Percentiles rank a stretch among this genome's conserved stretches.
Evolutionary conservation across 768 basidiomycete genomes (phyloP).

Genomic region (Aureoboletus auriporus): DNA sequence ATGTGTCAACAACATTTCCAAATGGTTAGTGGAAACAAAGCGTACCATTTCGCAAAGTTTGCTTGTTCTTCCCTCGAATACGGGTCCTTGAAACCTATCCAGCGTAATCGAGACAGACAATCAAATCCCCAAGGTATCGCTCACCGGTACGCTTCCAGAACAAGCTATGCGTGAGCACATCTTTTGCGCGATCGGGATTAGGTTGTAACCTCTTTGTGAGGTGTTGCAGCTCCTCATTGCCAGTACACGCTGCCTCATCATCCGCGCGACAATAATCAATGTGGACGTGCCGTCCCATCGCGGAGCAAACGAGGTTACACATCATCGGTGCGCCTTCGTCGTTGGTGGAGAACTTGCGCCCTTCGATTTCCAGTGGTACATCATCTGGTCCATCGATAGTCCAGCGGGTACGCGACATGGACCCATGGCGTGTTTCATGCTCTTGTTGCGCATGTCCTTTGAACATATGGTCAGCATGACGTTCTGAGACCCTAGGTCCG

Average conservation of each 20-base stretch:
- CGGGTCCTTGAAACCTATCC: slow-evolving; percentile 57
- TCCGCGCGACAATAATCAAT: slow-evolving; percentile 51
- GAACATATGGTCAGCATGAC: neutral
- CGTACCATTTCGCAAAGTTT: slow-evolving; percentile 53
- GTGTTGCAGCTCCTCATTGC: slow-evolving; percentile 44
- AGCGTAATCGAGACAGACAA: neutral
- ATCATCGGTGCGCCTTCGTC: slow-evolving; percentile 63
- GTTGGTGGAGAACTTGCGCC: slow-evolving; percentile 48
- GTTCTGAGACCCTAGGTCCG: accelerated
- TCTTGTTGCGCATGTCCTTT: slow-evolving; percentile 56
- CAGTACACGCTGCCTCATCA: slow-evolving; percentile 32
- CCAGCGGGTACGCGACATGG: slow-evolving; percentile 59
- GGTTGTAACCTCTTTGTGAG: slow-evolving; percentile 41
- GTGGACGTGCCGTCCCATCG: slow-evolving; percentile 55
- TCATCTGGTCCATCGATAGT: slow-evolving; percentile 50
- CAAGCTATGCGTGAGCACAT: slow-evolving; percentile 49
- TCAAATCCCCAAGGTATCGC: neutral
- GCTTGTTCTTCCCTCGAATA: slow-evolving; percentile 56
- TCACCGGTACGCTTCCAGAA: slow-evolving; percentile 59
- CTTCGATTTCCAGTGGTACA: slow-evolving; percentile 47
- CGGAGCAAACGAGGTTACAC: slow-evolving; percentile 53
- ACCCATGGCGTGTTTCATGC: slow-evolving; percentile 62
- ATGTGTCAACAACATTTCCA: neutral
- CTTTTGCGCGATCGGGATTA: slow-evolving; percentile 45
- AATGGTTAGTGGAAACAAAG: neutral